A percentile compares a stretch with the other conserved stretches of the same genome.
Evolutionary conservation across 1,284 basidiomycete genomes (phyloP).

Genomic region (Pseudozyma sp.): DNA sequence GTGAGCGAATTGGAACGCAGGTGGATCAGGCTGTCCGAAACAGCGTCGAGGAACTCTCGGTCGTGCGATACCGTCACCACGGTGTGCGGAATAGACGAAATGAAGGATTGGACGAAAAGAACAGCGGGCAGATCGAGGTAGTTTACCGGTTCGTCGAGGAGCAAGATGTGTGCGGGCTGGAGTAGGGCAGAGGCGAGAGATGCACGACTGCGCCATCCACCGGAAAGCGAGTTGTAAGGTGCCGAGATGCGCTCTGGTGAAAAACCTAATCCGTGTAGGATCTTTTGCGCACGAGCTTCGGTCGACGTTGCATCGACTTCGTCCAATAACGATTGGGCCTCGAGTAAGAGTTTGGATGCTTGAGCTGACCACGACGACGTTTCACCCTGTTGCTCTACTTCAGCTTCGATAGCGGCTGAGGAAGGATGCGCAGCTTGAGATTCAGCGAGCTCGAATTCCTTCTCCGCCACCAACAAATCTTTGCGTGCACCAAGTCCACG

Average conservation of each 20-base stretch:
- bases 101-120: constrained; percentile 74
- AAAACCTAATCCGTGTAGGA: constrained; percentile 79
- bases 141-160: constrained; percentile 72
- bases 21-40: constrained; percentile 78
- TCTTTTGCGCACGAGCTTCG: constrained; percentile 74
- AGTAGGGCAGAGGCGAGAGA: constrained; percentile 71
- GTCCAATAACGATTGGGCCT: constrained; percentile 42
- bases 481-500: constrained; percentile 76
- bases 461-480: constrained; percentile 71
- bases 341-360: constrained; percentile 70
- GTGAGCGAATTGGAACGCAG: constrained; percentile 74
- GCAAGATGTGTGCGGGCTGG: constrained; percentile 70
- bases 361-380: constrained; percentile 36
- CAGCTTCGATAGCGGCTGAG: constrained; percentile 15
- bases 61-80: constrained; percentile 79
- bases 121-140: constrained; percentile 70
- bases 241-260: constrained; percentile 72
- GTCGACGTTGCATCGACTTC: constrained; percentile 71
- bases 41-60: constrained; percentile 76
- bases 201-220: constrained; percentile 79
- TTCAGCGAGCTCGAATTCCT: constrained; percentile 64
- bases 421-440: constrained; percentile 25
- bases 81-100: constrained; percentile 71
- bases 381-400: constrained; percentile 11
- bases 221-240: constrained; percentile 74